Base-by-base conservation (phyloP, 2,329 filamentous ascomycete genomes). In the Chrysoporthe cubensis region DNA sequence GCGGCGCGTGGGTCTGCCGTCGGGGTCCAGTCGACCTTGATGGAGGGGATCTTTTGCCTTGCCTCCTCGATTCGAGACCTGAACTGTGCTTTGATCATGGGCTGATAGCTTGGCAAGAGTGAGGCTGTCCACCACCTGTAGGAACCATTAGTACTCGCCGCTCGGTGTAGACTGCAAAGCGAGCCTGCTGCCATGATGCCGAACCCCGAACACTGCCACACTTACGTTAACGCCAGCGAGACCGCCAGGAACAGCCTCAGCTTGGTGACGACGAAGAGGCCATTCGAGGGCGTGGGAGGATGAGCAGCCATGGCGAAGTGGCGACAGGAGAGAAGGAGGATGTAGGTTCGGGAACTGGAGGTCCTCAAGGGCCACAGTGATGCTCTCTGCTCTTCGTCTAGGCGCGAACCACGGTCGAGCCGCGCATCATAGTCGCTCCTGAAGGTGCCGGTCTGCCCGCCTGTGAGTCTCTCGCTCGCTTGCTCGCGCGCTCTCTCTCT, bases 71-170 rank as follows among this genome's bases (percentile, higher is more conserved):
- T 76, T 44, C 71, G 72, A 7, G 73, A 72, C 37, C 73, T 65
- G 26, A 75, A 69, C 52, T 70, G 68, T 71, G 80, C 80, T 64
- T 80, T 75, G 61, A 82, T 70, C 11, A 76, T 75, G 57, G 81
- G 80, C 54, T 80, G 78, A 75, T 83, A 84, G 52, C 74, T 75
- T 8, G 82, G 81, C 5, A 84, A 68, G 3, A 84, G 71, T 48
- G 78, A 75, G 6, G 83, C 83, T 60, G 84, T 72, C 73, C 79
- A 80, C 84, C 84, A 86, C 66, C 84, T 85, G 68, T 9, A 13
- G 13, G 43, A 26, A 42, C 11, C 14, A 21, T 48, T 43, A 62
- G 21, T 37, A 37, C 14, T 4, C 32, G 59, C n/a, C 44, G 48
- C 59, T 6, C 26, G 58, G 54, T 67, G 18, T 68, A 11, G n/a